Evolutionary conservation across 208 protist species (phyloP).

Genomic region (Herpetomonas samuelpessoai): DNA sequence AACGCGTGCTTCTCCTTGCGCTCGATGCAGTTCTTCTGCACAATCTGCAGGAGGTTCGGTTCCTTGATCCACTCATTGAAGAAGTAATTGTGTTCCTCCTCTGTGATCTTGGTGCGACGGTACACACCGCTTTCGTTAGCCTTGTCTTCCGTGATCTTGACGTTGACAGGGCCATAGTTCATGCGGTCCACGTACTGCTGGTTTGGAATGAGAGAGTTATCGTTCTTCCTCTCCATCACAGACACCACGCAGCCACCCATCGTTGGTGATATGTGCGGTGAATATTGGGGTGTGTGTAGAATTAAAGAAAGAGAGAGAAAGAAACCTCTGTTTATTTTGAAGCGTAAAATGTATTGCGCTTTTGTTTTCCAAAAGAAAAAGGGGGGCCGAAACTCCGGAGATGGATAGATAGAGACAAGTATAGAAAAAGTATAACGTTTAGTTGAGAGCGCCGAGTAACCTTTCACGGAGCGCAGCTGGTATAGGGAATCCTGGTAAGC

Average conservation of each 20-base stretch:
- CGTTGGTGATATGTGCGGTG: conserved; percentile 4
- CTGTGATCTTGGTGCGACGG: conserved; percentile 35
- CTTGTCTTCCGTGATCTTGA: conserved; percentile 29
- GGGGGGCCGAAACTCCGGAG: too few relatives aligned
- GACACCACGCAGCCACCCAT: conserved; percentile 60
- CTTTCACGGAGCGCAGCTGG: too few relatives aligned
- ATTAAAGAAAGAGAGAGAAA: conserved; percentile 6
- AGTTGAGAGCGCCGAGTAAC: too few relatives aligned
- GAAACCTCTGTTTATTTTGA: too few relatives aligned
- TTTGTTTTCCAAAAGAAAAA: too few relatives aligned
- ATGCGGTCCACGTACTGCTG: conserved; percentile 17
- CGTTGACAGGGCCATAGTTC: conserved; percentile 41
- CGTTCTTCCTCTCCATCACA: conserved; percentile 38
- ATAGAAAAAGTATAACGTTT: too few relatives aligned
- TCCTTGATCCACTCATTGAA: conserved; percentile 35
- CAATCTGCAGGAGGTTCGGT: conserved; percentile 36
- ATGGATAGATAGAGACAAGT: too few relatives aligned
- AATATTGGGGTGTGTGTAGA: conserved; percentile 2
- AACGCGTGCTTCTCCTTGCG: conserved; percentile 26
- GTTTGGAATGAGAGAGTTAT: conserved; percentile 19
- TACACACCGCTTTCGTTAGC: conserved; percentile 49
- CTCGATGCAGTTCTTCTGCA: conserved; percentile 32
- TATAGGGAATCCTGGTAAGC: too few relatives aligned
- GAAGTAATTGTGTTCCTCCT: conserved; percentile 42
- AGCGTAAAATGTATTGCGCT: too few relatives aligned